phyloP scores from a whole-genome alignment of 305 asterid species.

The Fraxinus sp. region DNA sequence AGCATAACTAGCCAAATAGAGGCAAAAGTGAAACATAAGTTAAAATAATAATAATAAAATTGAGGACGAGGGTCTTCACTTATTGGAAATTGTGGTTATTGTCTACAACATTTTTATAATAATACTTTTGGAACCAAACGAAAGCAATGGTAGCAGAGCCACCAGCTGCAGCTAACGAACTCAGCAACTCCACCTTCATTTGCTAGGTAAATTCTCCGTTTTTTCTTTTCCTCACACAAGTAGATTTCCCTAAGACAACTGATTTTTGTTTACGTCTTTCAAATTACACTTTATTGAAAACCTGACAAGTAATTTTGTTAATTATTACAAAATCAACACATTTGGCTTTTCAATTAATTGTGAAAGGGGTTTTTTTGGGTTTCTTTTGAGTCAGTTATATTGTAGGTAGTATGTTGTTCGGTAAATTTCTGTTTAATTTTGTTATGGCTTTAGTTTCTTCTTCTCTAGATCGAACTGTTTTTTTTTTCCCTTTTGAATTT shows the following conservation, averaged over 20 bases:
- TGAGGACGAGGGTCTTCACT: constrained; percentile 23
- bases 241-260: constrained; percentile 21
- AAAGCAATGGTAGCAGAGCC: constrained; percentile 10
- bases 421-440: constrained; percentile 11
- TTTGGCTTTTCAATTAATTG: background rate
- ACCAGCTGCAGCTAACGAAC: constrained; percentile 20
- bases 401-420: background rate
- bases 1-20: too few relatives aligned
- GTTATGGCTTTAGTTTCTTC: constrained; percentile 25
- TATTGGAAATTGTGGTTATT: constrained; percentile 38
- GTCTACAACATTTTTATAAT: constrained; percentile 30
- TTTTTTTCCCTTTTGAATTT: constrained; percentile 8
- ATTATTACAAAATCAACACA: constrained; percentile 18
- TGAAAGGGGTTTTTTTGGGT: constrained; percentile 22
- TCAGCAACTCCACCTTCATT: constrained; percentile 25
- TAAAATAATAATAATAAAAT: background rate
- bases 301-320: constrained; percentile 17
- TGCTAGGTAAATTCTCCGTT: constrained; percentile 19
- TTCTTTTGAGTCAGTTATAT: constrained; percentile 1
- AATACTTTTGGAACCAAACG: constrained; percentile 21
- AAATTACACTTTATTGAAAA: constrained; percentile 4
- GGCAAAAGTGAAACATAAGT: background rate
- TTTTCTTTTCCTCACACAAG: background rate
- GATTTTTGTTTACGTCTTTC: constrained; percentile 8
- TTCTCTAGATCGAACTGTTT: constrained; percentile 45